A percentile compares a stretch with the other conserved stretches of the same genome.
Evolutionary conservation across 2,329 filamentous ascomycete genomes (phyloP).

Genomic region (Aspergillus jensenii): DNA sequence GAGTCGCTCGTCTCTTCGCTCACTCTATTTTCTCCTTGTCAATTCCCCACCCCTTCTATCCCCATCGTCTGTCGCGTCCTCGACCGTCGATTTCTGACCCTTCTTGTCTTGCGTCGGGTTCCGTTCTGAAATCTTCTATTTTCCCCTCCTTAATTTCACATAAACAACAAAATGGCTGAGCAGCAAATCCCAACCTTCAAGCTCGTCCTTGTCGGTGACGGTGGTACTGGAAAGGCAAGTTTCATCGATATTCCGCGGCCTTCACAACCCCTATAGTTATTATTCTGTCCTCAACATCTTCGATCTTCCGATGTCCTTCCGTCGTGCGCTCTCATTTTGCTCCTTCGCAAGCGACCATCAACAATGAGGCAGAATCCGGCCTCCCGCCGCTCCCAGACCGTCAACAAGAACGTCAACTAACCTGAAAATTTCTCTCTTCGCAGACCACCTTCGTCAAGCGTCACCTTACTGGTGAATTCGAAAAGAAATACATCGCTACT

Average conservation of each 20-base stretch:
- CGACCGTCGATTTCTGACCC: constrained; percentile 21
- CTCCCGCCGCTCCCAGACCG: constrained; percentile 17
- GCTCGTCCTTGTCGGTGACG: constrained; percentile 98
- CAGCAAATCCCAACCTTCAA: constrained; percentile 80
- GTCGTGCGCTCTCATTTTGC: constrained; percentile 12
- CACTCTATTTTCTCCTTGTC: constrained; percentile 29
- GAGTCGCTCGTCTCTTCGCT: constrained; percentile 12
- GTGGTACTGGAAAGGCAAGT: constrained; percentile 97
- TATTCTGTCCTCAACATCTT: background rate
- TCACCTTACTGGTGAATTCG: constrained; percentile 98
- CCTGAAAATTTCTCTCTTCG: constrained; percentile 8
- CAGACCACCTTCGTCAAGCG: constrained; percentile 99
- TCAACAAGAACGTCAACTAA: constrained; percentile 10
- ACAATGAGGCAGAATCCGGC: constrained; percentile 28
- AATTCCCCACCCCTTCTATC: constrained; percentile 17
- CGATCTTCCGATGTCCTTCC: background rate
- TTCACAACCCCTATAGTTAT: background rate
- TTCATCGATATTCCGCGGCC: constrained; percentile 3
- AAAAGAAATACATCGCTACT: constrained; percentile 99
- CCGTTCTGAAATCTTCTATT: constrained; percentile 17
- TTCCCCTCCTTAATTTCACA: constrained; percentile 15
- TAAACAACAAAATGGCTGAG: constrained; percentile 61
- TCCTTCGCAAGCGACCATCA: constrained; percentile 25
- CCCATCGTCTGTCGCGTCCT: constrained; percentile 24
- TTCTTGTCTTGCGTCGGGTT: constrained; percentile 11